These are phyloP conservation scores for Antitrichia curtipendula DNA, from an alignment of 225 moss, liverwort and hornwort genomes.

Conservation along the genomic window DNA sequence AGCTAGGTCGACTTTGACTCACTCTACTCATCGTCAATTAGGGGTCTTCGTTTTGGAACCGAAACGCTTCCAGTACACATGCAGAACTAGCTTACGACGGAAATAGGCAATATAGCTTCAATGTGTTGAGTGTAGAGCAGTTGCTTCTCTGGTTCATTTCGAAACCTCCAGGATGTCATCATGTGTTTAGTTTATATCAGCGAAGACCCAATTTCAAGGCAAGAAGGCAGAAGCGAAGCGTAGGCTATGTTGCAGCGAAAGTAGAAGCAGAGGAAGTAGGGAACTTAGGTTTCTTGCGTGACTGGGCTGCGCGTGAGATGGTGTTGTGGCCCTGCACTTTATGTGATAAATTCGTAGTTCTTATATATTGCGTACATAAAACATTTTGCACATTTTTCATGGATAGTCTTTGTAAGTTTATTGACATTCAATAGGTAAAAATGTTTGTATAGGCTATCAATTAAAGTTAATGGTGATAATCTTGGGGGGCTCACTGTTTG, in stretches of 20 bases:
- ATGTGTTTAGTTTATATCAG: not conserved
- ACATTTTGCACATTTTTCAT: not conserved
- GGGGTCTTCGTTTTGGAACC: not conserved
- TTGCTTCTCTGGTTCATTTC: not conserved
- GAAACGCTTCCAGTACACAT: not conserved
- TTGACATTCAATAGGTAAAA: not conserved
- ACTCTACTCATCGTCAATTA: not conserved
- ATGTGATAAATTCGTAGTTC: not conserved
- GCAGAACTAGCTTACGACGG: not conserved
- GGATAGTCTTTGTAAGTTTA: not conserved
- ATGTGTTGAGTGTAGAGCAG: not conserved
- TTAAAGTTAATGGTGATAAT: too few species aligned
- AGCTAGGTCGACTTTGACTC: not conserved
- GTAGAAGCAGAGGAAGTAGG: not conserved
- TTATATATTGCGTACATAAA: not conserved
- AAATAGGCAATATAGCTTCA: not conserved
- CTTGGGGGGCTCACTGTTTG: fast-evolving
- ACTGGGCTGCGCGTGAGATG: not conserved
- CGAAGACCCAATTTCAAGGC: not conserved
- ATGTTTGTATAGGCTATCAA: not conserved
- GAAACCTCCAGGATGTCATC: not conserved
- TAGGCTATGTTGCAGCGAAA: not conserved
- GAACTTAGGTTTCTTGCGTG: not conserved
- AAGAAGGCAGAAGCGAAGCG: not conserved
- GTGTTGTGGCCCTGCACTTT: not conserved